A percentile compares a stretch with the other conserved stretches of the same genome.
phyloP scores from a whole-genome alignment of 2,329 filamentous ascomycete genomes.

The Bipolaris victoriae region DNA sequence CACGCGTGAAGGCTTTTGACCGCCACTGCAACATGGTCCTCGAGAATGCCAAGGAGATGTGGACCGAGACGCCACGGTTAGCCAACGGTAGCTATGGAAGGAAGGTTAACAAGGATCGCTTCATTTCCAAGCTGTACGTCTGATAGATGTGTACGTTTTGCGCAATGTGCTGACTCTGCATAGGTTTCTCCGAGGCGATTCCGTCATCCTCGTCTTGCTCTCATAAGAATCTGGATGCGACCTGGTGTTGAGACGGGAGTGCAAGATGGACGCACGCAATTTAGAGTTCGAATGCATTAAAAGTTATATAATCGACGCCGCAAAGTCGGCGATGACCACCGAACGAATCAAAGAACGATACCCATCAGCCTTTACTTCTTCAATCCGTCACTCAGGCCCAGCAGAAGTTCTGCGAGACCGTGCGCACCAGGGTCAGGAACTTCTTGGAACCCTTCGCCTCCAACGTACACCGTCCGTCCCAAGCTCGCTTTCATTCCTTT shows the following conservation, averaged over 20 bases:
- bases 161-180: constrained; percentile 20
- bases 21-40: constrained; percentile 99
- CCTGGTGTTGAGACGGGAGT: constrained; percentile 13
- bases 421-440: constrained; percentile 76
- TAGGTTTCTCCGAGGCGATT: constrained; percentile 86
- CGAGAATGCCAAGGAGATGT: constrained; percentile 99
- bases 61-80: constrained; percentile 89
- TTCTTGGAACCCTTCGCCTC: constrained; percentile 71
- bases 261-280: constrained; percentile 16
- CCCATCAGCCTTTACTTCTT: constrained; percentile 40
- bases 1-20: constrained; percentile 97
- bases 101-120: constrained; percentile 95
- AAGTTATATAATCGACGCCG: constrained; percentile 43
- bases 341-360: constrained; percentile 41
- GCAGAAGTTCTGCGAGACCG: constrained; percentile 85
- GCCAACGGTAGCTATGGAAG: constrained; percentile 86
- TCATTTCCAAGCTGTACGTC: constrained; percentile 94
- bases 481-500: constrained; percentile 92
- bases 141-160: background rate
- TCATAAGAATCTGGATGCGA: constrained; percentile 59
- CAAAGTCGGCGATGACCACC: constrained; percentile 29
- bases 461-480: constrained; percentile 82
- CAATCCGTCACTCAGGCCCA: constrained; percentile 70
- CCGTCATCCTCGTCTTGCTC: constrained; percentile 83
- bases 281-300: constrained; percentile 40